Percentiles rank a stretch among this genome's conserved stretches.
These are phyloP conservation scores for Annulohypoxylon stygium DNA, from an alignment of 495 filamentous ascomycete genomes.

Conservation along the genomic window DNA sequence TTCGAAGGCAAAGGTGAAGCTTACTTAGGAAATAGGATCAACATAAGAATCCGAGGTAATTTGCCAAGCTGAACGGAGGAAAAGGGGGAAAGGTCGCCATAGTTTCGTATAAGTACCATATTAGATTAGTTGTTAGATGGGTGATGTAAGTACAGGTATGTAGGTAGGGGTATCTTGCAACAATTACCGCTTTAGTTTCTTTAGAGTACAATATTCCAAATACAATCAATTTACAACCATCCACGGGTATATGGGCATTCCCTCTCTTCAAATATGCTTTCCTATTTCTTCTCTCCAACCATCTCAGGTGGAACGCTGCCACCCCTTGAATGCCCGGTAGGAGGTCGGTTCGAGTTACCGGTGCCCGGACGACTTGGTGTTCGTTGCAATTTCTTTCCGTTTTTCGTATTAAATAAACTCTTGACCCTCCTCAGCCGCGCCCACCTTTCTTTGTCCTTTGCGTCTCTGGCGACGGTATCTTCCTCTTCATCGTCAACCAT, in stretches of 20 bases:
- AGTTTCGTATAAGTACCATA: slow-evolving; percentile 20
- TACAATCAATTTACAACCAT: background rate
- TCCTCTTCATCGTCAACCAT: slow-evolving; percentile 55
- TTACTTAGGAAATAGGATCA: background rate
- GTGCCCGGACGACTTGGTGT: slow-evolving; percentile 51
- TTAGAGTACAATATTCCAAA: slow-evolving; percentile 15
- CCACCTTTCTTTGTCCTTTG: slow-evolving; percentile 69
- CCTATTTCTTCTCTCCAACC: slow-evolving; percentile 25
- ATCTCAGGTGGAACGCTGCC: slow-evolving; percentile 43
- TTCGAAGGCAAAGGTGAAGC: background rate
- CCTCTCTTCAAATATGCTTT: background rate
- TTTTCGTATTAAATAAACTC: slow-evolving; percentile 69
- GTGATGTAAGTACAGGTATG: background rate
- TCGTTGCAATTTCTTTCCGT: slow-evolving; percentile 56
- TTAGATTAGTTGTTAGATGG: slow-evolving; percentile 13
- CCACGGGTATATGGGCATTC: background rate
- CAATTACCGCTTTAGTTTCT: slow-evolving; percentile 7
- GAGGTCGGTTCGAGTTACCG: slow-evolving; percentile 36
- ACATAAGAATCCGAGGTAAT: slow-evolving; percentile 9
- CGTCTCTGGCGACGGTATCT: slow-evolving; percentile 58
- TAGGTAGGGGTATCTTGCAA: slow-evolving; percentile 38
- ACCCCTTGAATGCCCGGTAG: slow-evolving; percentile 45
- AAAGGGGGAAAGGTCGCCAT: background rate
- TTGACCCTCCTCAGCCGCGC: slow-evolving; percentile 67
- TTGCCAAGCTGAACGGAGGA: slow-evolving; percentile 3